Evolutionary conservation across 257 asterid species (phyloP).

Genomic region (Euphrasia confusa): DNA sequence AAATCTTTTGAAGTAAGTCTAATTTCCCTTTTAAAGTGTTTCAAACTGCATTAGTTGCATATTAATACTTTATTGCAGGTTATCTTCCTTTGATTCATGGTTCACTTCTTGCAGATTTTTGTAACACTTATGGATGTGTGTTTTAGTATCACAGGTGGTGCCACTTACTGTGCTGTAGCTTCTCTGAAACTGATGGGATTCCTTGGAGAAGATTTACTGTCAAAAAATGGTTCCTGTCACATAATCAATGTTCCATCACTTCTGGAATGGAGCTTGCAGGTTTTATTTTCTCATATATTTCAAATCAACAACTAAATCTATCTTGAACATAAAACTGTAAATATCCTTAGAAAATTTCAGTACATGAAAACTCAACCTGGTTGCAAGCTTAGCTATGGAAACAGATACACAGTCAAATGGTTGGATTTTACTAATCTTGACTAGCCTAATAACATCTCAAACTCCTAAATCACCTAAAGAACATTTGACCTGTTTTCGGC

Average conservation of each 20-base stretch:
- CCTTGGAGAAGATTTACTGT: conserved; percentile 55
- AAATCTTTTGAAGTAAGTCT: not conserved
- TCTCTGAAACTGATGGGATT: conserved; percentile 92
- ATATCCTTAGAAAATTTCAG: not conserved
- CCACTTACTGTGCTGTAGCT: conserved; percentile 96
- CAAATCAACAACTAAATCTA: not conserved
- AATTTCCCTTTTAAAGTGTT: not conserved
- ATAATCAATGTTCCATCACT: conserved; percentile 61
- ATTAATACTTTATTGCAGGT: conserved; percentile 7
- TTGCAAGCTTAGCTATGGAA: conserved; percentile 15
- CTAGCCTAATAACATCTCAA: too few species aligned
- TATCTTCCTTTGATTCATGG: conserved; percentile 15
- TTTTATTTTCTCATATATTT: conserved; percentile 26
- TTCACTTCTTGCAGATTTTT: conserved; percentile 26
- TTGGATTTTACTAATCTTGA: too few species aligned
- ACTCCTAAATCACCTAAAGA: too few species aligned
- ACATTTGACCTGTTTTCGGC: too few species aligned
- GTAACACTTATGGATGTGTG: conserved; percentile 50
- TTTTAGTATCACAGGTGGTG: conserved; percentile 96
- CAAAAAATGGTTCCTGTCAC: conserved; percentile 37
- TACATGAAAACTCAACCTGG: conserved; percentile 10
- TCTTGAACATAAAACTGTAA: conserved; percentile 18
- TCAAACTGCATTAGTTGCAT: conserved; percentile 4
- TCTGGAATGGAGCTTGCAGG: conserved; percentile 91
- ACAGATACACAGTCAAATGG: too few species aligned